Base-by-base conservation (phyloP, 179 eudicot species). In the Gypsophila paniculata region DNA sequence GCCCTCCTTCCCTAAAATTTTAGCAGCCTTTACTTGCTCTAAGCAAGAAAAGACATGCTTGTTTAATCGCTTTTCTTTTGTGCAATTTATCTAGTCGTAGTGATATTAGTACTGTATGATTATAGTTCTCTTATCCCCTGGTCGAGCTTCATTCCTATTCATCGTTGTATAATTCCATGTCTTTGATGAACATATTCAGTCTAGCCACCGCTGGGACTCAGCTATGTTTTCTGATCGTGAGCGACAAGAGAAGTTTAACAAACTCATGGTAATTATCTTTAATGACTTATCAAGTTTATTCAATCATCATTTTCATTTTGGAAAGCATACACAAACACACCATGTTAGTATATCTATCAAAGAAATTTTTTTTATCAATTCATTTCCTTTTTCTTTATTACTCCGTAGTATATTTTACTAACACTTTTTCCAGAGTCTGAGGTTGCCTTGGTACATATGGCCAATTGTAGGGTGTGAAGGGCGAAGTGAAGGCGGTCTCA, bases 381-480 rank as follows among this genome's bases (percentile, higher is more conserved):
- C n/a, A n/a, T n/a, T 4, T 18, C 53, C 52, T 59, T 60, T 39
- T 70, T 36, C 12, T 39, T 63, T 2, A 2, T 29, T 29, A 21
- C n/a, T 57, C 11, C 22, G 7, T 46, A 74, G 66, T 78, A 76
- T 74, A 75, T 72, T 81, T 63, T 86, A 93, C 98, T 93, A 78
- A 93, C 96, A 88, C 94, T 6, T 65, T 89, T 93, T 91, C 86
- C 85, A 93, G 98, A 93, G 90, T 93, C 98, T 93, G 98, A 94
- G 97, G 89, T 87, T 94, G 96, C 89, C 71, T 82, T 92, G 96
- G 98, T 90, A 73, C 91, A 79, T 87, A 84, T 92, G 91, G 93
- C 96, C 88, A 81, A 86, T 89, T 94, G 99, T 89, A 94, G 99
- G 99, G 99, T 82, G 96, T 94, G 80, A 94, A 94, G 79, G 98